These are phyloP conservation scores for Phaffomyces antillensis DNA, from an alignment of 805 yeast genomes.

Conservation along the genomic window DNA sequence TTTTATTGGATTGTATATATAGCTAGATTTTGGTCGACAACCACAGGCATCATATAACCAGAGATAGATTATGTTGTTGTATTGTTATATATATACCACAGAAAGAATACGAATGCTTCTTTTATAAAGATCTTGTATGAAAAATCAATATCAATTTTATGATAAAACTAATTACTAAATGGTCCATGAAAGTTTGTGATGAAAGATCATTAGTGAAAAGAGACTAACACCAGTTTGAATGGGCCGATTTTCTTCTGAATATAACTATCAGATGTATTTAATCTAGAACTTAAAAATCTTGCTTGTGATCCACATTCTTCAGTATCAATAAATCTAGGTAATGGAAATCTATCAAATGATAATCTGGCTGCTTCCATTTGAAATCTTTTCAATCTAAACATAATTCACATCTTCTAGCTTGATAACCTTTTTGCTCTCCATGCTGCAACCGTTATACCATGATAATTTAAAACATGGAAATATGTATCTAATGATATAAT, in stretches of 20 bases:
- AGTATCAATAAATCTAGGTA: slow-evolving; percentile 94
- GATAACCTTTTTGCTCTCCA: slow-evolving; percentile 97
- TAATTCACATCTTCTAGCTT: slow-evolving; percentile 86
- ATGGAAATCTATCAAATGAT: slow-evolving; percentile 89
- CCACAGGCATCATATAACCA: too few relatives aligned
- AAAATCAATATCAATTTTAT: slow-evolving; percentile 1
- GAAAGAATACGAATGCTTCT: too few relatives aligned
- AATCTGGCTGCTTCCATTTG: slow-evolving; percentile 86
- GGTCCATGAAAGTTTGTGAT: slow-evolving; percentile 90
- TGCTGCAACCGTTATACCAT: slow-evolving; percentile 89
- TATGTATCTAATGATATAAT: slow-evolving; percentile 89
- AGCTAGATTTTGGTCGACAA: too few relatives aligned
- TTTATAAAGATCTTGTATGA: neutral
- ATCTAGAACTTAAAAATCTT: slow-evolving; percentile 87
- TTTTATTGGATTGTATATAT: too few relatives aligned
- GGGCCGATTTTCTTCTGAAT: slow-evolving; percentile 43
- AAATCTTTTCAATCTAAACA: slow-evolving; percentile 75
- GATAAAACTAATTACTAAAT: slow-evolving; percentile 64
- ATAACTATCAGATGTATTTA: slow-evolving; percentile 90
- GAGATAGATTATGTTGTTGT: too few relatives aligned
- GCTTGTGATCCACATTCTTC: slow-evolving; percentile 99
- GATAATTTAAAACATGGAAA: slow-evolving; percentile 92
- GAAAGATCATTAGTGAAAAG: slow-evolving; percentile 93
- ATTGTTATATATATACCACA: too few relatives aligned
- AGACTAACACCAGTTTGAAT: slow-evolving; percentile 53